A percentile compares a stretch with the other conserved stretches of the same genome.
Conservation (phyloP, 768 basidiomycete genomes). For the Mycena galericulata region DNA sequence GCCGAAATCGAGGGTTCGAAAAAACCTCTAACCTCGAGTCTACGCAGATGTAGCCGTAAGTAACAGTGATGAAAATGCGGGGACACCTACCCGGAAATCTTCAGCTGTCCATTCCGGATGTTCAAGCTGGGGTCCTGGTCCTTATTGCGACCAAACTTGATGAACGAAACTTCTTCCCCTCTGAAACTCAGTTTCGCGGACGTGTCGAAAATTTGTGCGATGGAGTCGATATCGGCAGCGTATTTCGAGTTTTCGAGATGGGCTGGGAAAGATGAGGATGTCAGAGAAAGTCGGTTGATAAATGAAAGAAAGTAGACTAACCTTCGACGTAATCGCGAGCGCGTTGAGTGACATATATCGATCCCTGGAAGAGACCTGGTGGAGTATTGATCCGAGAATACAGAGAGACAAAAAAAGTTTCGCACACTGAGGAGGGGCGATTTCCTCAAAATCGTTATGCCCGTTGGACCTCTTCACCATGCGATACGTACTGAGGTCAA, state of each 20-base stretch:
- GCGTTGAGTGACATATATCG: conserved; percentile 62
- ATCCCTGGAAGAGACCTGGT: conserved; percentile 62
- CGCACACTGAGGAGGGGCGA: conserved; percentile 60
- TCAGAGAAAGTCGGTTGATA: not conserved
- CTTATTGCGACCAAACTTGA: conserved; percentile 57
- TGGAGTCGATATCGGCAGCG: conserved; percentile 54
- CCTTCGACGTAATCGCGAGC: conserved; percentile 56
- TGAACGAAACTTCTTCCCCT: conserved; percentile 53
- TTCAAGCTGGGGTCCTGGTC: conserved; percentile 54
- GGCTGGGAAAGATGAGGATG: conserved; percentile 40
- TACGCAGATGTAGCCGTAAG: conserved; percentile 34
- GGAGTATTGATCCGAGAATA: not conserved
- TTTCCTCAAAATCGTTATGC: conserved; percentile 57
- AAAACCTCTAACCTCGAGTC: conserved; percentile 53
- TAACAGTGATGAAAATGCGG: not conserved
- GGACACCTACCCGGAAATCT: conserved; percentile 48
- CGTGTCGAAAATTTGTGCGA: conserved; percentile 57
- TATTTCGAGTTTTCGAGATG: conserved; percentile 55
- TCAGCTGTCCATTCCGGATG: conserved; percentile 62
- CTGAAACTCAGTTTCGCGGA: conserved; percentile 59
- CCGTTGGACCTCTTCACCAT: conserved; percentile 43
- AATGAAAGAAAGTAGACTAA: conserved; percentile 37
- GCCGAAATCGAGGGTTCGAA: conserved; percentile 58
- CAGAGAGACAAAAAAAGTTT: not conserved
- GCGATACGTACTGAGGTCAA: conserved; percentile 70